phyloP scores from a whole-genome alignment of 73 alveolate species.

The Paramecium bursaria region DNA sequence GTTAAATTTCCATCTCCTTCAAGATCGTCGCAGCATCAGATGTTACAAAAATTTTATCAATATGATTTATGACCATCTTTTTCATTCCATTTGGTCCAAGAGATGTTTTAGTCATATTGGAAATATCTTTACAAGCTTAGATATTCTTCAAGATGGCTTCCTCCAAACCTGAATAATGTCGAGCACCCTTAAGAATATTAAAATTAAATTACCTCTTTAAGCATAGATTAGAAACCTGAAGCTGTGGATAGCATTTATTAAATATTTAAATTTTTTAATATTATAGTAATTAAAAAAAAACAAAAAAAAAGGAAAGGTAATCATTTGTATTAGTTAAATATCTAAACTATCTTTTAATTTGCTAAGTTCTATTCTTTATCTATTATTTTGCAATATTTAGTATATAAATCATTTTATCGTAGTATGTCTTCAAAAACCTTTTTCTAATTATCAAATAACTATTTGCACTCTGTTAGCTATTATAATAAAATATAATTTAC shows the following conservation, averaged over 20 bases:
- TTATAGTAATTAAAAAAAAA: no score
- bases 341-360: conserved; percentile 20
- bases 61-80: conserved; percentile 96
- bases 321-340: conserved; percentile 51
- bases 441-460: conserved; percentile 28
- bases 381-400: conserved; percentile 26
- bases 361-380: conserved; percentile 10
- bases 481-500: no score
- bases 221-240: conserved; percentile 78
- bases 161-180: conserved; percentile 94
- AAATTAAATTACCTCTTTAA: conserved; percentile 73
- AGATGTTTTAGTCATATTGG: conserved; percentile 97
- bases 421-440: conserved; percentile 22
- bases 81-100: conserved; percentile 99
- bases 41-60: conserved; percentile 96
- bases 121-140: conserved; percentile 95
- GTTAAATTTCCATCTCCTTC: conserved; percentile 94
- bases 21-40: conserved; percentile 97
- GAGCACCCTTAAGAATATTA: conserved; percentile 80
- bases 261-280: conserved; percentile 45
- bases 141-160: conserved; percentile 96
- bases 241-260: conserved; percentile 62
- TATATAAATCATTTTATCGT: conserved; percentile 24
- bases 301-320: no score
- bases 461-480: conserved; percentile 41